Conservation (phyloP, 441 rosid genomes). For the Adansonia rubrostipa region DNA sequence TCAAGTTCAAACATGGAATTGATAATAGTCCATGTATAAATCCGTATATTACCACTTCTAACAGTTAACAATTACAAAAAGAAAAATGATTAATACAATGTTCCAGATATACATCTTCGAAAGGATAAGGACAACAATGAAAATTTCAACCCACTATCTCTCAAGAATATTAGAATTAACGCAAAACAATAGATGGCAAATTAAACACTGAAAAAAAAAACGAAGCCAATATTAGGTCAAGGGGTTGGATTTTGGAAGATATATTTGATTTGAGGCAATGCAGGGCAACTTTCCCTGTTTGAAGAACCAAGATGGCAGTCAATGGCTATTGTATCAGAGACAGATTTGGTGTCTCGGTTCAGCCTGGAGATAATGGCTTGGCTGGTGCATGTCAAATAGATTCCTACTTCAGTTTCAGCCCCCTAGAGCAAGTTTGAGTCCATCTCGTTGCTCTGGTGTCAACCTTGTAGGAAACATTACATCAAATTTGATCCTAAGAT, state of each 20-base stretch:
- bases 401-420: constrained; percentile 33
- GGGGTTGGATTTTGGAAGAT: too few species aligned
- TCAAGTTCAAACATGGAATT: neutral
- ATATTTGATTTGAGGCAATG: neutral
- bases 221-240: neutral
- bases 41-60: neutral
- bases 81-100: neutral
- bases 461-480: constrained; percentile 75
- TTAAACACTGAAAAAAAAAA: neutral
- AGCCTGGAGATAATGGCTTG: neutral
- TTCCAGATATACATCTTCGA: neutral
- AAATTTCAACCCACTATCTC: neutral
- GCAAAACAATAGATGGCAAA: neutral
- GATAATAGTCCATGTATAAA: neutral
- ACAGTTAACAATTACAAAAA: neutral
- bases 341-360: constrained; percentile 12
- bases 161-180: neutral
- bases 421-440: constrained; percentile 40
- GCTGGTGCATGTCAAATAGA: neutral
- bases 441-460: constrained; percentile 64
- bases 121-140: neutral
- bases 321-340: neutral
- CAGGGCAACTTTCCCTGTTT: neutral
- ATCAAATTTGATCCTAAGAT: constrained; percentile 71
- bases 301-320: constrained; percentile 1